phyloP scores from a whole-genome alignment of 257 asterid genomes.

The Eustoma russellianum region DNA sequence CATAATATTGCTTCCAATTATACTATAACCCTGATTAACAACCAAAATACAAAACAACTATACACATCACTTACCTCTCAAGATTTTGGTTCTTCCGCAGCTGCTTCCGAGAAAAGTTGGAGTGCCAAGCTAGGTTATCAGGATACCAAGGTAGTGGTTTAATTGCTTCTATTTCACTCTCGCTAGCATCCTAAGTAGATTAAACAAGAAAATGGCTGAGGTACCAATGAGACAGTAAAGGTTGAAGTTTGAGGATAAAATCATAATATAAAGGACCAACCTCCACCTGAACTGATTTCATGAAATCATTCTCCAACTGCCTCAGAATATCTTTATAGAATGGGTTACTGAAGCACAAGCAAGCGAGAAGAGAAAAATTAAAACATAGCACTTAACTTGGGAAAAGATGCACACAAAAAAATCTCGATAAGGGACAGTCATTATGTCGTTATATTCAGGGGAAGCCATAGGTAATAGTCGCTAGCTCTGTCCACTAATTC shows the following conservation, averaged over 20 bases:
- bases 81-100: slow-evolving; percentile 84
- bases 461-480: too few species aligned
- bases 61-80: slow-evolving; percentile 46
- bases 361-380: not conserved
- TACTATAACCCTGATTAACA: not conserved
- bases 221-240: not conserved
- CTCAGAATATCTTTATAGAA: slow-evolving; percentile 59
- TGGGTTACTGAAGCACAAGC: slow-evolving; percentile 60
- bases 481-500: too few species aligned
- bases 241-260: slow-evolving; percentile 1
- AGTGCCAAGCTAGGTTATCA: slow-evolving; percentile 94
- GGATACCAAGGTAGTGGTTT: slow-evolving; percentile 95
- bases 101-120: slow-evolving; percentile 83
- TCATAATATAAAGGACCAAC: slow-evolving; percentile 22
- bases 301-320: slow-evolving; percentile 79
- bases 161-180: slow-evolving; percentile 64
- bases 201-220: slow-evolving; percentile 1
- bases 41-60: slow-evolving; percentile 1
- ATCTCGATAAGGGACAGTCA: too few species aligned
- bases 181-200: slow-evolving; percentile 52
- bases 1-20: too few species aligned
- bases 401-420: not conserved
- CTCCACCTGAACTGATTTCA: slow-evolving; percentile 79
- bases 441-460: too few species aligned
- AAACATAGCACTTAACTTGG: not conserved